These are phyloP conservation scores for Opeltia flavorubescens DNA, from an alignment of 495 filamentous ascomycete species.

Conservation along the genomic window DNA sequence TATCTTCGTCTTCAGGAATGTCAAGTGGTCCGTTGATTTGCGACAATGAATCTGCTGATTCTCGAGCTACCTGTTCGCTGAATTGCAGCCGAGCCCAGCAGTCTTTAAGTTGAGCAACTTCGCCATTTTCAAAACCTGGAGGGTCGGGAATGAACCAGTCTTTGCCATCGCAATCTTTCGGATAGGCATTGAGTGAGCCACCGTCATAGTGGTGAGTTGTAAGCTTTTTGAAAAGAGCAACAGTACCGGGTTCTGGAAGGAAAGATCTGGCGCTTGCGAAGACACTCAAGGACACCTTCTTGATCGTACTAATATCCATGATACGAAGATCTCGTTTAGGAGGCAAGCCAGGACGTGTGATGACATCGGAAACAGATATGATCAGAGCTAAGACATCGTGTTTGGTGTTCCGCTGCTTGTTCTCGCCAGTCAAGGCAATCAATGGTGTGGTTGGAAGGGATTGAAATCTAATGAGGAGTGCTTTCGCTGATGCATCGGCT, in stretches of 20 bases:
- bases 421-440: constrained; percentile 7
- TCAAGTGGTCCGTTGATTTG: not conserved
- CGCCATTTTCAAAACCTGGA: constrained; percentile 1
- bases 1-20: not conserved
- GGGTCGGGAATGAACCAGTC: constrained; percentile 17
- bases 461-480: not conserved
- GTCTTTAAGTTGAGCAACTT: constrained; percentile 1
- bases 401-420: constrained; percentile 6
- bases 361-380: constrained; percentile 6
- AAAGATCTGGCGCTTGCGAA: constrained; percentile 16
- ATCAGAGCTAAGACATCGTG: constrained; percentile 16
- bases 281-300: constrained; percentile 13
- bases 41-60: not conserved
- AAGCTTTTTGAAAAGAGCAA: constrained; percentile 15
- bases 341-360: constrained; percentile 8
- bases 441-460: constrained; percentile 4
- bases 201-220: constrained; percentile 13
- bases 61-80: not conserved
- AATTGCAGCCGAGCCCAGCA: constrained; percentile 6
- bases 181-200: constrained; percentile 14
- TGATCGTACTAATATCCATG: constrained; percentile 13
- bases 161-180: constrained; percentile 9
- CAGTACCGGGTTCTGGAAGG: constrained; percentile 11
- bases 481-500: constrained; percentile 3
- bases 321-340: constrained; percentile 16